phyloP scores from a whole-genome alignment of 805 yeast genomes.

The Kodamaea restingae region DNA sequence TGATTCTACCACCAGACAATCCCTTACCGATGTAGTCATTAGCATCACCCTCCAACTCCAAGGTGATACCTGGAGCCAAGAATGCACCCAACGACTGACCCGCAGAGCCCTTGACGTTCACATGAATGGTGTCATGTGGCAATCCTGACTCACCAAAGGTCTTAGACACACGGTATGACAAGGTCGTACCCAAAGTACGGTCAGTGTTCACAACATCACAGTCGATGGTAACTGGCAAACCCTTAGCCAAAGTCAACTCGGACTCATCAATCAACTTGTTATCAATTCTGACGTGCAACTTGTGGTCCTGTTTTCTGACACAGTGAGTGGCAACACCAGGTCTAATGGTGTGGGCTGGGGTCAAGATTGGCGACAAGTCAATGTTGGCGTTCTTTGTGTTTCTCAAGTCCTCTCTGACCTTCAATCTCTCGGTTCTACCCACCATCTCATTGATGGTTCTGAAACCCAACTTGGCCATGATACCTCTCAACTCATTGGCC shows the following conservation, averaged over 20 bases:
- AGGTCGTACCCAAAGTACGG: conserved; percentile 92
- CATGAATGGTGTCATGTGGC: conserved; percentile 95
- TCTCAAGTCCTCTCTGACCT: conserved; percentile 78
- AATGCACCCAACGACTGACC: conserved; percentile 99
- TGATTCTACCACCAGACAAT: conserved; percentile 88
- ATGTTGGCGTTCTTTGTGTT: conserved; percentile 87
- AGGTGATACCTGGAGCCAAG: conserved; percentile 91
- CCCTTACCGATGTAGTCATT: conserved; percentile 98
- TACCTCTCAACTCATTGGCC: conserved; percentile 84
- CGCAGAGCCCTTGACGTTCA: conserved; percentile 86
- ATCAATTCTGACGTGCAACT: conserved; percentile 87
- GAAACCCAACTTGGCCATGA: conserved; percentile 95
- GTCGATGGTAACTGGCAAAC: conserved; percentile 92
- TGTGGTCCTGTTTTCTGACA: conserved; percentile 90
- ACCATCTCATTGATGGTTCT: conserved; percentile 97
- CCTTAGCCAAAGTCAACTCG: conserved; percentile 90
- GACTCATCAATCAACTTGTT: conserved; percentile 95
- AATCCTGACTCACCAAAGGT: conserved; percentile 88
- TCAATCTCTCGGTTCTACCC: conserved; percentile 90
- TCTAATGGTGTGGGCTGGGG: conserved; percentile 94
- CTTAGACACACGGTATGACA: conserved; percentile 91
- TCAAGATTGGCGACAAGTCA: conserved; percentile 87
- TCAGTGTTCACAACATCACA: conserved; percentile 94
- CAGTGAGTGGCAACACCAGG: conserved; percentile 95
- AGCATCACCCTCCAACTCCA: conserved; percentile 95